A percentile compares a stretch with the other conserved stretches of the same genome.
Conservation (phyloP, 768 basidiomycete species). For the Amanita molliuscula region DNA sequence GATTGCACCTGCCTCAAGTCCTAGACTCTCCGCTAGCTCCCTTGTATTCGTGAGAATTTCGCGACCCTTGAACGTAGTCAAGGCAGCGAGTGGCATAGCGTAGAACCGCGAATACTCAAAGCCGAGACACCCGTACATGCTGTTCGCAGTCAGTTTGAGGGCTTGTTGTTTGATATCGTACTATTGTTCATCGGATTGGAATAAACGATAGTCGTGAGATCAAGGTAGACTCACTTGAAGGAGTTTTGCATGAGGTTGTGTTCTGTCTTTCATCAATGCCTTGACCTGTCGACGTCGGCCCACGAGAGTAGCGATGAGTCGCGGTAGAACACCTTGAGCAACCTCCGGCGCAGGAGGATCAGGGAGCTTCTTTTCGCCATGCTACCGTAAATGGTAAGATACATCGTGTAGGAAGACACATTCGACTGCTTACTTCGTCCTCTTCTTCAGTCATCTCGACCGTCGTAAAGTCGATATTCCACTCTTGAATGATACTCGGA, state of each 20-base stretch:
- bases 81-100: slow-evolving; percentile 90
- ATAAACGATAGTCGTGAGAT: not conserved
- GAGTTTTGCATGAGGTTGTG: slow-evolving; percentile 59
- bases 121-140: slow-evolving; percentile 99
- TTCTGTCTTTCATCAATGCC: slow-evolving; percentile 85
- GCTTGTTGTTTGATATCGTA: slow-evolving; percentile 98
- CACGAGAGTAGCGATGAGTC: slow-evolving; percentile 96
- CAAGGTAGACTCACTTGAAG: slow-evolving; percentile 53
- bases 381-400: slow-evolving; percentile 13
- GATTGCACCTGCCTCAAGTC: slow-evolving; percentile 65
- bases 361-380: slow-evolving; percentile 77
- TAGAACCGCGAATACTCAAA: slow-evolving; percentile 97
- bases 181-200: slow-evolving; percentile 25
- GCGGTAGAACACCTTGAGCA: slow-evolving; percentile 84
- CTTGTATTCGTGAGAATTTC: slow-evolving; percentile 92
- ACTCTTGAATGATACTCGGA: slow-evolving; percentile 99
- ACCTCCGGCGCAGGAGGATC: slow-evolving; percentile 71
- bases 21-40: slow-evolving; percentile 83
- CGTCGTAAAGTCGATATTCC: slow-evolving; percentile 98
- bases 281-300: slow-evolving; percentile 86
- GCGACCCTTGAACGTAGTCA: slow-evolving; percentile 96
- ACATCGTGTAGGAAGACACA: not conserved
- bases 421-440: slow-evolving; percentile 32
- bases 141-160: slow-evolving; percentile 95
- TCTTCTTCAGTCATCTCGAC: slow-evolving; percentile 58